Percentiles rank a stretch among this genome's conserved stretches.
Conservation (phyloP, 768 basidiomycete species). For the Boletus insuetus region DNA sequence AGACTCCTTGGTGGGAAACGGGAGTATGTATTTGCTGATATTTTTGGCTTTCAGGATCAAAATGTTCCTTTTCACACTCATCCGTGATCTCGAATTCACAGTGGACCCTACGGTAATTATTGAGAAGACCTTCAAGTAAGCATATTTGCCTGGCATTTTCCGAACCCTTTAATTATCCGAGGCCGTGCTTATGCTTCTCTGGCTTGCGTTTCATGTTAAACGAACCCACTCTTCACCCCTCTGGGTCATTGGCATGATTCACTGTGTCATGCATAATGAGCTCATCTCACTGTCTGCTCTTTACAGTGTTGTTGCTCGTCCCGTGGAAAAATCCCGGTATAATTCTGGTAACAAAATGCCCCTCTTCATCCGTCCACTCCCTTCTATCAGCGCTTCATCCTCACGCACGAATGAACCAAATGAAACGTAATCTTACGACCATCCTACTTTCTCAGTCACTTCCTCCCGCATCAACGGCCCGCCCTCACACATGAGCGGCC, state of each 20-base stretch:
- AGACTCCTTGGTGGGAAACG: not conserved
- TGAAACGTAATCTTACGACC: not conserved
- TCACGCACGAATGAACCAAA: not conserved
- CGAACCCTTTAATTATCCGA: conserved; percentile 24
- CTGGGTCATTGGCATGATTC: not conserved
- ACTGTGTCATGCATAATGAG: not conserved
- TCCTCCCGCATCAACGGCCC: not conserved
- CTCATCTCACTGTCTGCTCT: conserved; percentile 14
- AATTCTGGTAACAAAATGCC: conserved; percentile 60
- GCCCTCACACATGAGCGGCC: conserved; percentile 6
- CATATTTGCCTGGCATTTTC: conserved; percentile 14
- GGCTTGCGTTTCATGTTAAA: conserved; percentile 18
- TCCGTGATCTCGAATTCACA: conserved; percentile 55
- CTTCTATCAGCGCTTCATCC: not conserved
- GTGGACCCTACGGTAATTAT: conserved; percentile 51
- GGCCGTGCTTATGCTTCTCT: conserved; percentile 13
- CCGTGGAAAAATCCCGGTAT: conserved; percentile 55
- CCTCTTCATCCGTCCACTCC: conserved; percentile 42
- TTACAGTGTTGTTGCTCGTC: conserved; percentile 51
- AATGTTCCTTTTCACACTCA: conserved; percentile 55
- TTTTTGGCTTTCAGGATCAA: conserved; percentile 49
- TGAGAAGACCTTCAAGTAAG: conserved; percentile 65
- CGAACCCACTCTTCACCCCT: conserved; percentile 2
- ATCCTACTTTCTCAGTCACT: not conserved
- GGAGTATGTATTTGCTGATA: conserved; percentile 10